A percentile compares a stretch with the other conserved stretches of the same genome.
Conservation (phyloP, 2,329 filamentous ascomycete species). For the Sclerotinia glacialis region DNA sequence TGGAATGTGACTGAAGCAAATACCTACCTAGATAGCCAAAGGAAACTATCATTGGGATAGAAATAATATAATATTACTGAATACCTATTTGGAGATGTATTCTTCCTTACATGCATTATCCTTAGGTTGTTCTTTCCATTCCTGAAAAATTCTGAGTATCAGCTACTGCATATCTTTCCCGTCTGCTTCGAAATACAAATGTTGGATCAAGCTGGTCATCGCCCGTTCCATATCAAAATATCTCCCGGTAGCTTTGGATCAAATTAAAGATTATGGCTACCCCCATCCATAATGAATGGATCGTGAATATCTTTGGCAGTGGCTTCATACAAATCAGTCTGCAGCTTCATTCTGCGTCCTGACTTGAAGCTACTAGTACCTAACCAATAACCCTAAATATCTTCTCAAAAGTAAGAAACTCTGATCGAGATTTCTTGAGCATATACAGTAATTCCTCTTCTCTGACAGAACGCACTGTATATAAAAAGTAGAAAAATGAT, state of each 20-base stretch:
- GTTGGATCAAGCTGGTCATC: neutral
- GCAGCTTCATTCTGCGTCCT: neutral
- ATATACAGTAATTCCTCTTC: neutral
- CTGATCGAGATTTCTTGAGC: neutral
- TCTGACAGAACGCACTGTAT: neutral
- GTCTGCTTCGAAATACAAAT: neutral
- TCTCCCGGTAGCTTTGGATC: neutral
- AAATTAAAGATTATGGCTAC: neutral
- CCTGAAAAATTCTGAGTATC: neutral
- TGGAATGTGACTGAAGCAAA: neutral
- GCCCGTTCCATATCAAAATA: neutral
- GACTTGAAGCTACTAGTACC: neutral
- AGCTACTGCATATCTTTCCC: neutral
- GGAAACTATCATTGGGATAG: neutral
- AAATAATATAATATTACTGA: neutral
- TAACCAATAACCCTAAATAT: neutral
- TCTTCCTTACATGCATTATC: neutral
- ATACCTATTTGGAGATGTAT: neutral
- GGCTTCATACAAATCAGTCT: neutral
- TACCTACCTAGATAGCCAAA: neutral
- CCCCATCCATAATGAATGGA: neutral
- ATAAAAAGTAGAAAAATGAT: neutral
- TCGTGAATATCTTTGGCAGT: neutral
- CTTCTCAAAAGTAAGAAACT: neutral
- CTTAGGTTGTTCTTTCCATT: neutral